Conservation (phyloP, 129 eudicot genomes). For the Flaveria bidentis region DNA sequence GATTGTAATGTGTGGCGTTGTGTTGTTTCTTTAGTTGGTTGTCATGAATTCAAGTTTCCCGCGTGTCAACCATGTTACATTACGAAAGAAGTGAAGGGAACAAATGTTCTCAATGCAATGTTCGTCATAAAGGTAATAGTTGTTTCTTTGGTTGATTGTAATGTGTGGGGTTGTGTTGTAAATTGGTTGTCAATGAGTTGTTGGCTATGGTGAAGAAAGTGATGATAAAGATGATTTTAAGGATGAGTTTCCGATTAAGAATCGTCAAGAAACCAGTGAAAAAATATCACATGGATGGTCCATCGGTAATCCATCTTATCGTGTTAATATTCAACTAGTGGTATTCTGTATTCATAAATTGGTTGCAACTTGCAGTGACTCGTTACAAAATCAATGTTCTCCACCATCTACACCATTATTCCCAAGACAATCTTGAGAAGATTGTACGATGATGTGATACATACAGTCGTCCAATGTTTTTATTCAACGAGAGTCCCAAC, state of each 20-base stretch:
- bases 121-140: slow-evolving; percentile 75
- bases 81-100: slow-evolving; percentile 85
- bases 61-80: slow-evolving; percentile 35
- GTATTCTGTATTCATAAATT: not conserved
- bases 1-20: slow-evolving; percentile 6
- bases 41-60: too few species aligned
- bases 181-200: slow-evolving; percentile 78
- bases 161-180: slow-evolving; percentile 25
- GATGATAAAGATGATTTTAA: slow-evolving; percentile 70
- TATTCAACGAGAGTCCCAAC: too few species aligned
- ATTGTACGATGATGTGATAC: too few species aligned
- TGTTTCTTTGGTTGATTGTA: not conserved
- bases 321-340: not conserved
- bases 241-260: slow-evolving; percentile 74
- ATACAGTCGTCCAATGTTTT: too few species aligned
- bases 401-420: too few species aligned
- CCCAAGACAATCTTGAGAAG: too few species aligned
- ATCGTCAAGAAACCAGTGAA: slow-evolving; percentile 38
- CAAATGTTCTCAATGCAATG: slow-evolving; percentile 77
- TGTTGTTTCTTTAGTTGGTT: not conserved
- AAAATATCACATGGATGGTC: slow-evolving; percentile 33
- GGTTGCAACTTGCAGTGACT: too few species aligned
- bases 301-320: slow-evolving; percentile 35
- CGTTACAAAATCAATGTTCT: too few species aligned
- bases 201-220: slow-evolving; percentile 83